Evolutionary conservation across 176 grass and related monocot genomes (phyloP).

Genomic region (Bonia amplexicaulis): DNA sequence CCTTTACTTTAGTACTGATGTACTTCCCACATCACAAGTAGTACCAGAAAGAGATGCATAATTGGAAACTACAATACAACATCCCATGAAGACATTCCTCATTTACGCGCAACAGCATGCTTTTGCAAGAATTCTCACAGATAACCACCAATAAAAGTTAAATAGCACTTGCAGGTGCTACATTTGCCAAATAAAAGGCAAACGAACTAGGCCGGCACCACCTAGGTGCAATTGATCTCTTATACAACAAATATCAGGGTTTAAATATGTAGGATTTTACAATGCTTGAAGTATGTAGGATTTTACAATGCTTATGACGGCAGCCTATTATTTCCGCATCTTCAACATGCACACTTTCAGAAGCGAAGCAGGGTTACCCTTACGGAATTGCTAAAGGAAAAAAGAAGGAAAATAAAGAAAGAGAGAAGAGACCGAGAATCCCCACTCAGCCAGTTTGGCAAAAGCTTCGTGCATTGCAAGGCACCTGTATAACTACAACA

Average conservation of each 20-base stretch:
- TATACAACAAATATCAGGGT: background rate
- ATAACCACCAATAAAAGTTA: background rate
- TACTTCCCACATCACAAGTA: no score
- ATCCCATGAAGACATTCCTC: background rate
- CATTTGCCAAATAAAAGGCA: background rate
- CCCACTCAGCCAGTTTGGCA: conserved; percentile 23
- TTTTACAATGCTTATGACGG: background rate
- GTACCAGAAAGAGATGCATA: no score
- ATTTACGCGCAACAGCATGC: background rate
- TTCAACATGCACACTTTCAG: background rate
- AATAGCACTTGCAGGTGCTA: background rate
- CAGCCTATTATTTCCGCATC: conserved; percentile 25
- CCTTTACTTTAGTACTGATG: no score
- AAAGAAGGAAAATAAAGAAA: background rate
- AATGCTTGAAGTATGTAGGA: background rate
- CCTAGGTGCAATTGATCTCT: background rate
- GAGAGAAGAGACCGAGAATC: conserved; percentile 5
- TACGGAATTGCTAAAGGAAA: conserved; percentile 19
- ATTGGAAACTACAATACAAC: no score
- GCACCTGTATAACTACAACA: conserved; percentile 35
- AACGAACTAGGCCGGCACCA: background rate
- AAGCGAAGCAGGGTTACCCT: conserved; percentile 33
- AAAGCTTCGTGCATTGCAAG: conserved; percentile 31
- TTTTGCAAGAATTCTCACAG: background rate
- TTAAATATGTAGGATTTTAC: background rate